Base-by-base conservation (phyloP, 495 filamentous ascomycete species). In the Pyrenopolyporus hunteri region DNA sequence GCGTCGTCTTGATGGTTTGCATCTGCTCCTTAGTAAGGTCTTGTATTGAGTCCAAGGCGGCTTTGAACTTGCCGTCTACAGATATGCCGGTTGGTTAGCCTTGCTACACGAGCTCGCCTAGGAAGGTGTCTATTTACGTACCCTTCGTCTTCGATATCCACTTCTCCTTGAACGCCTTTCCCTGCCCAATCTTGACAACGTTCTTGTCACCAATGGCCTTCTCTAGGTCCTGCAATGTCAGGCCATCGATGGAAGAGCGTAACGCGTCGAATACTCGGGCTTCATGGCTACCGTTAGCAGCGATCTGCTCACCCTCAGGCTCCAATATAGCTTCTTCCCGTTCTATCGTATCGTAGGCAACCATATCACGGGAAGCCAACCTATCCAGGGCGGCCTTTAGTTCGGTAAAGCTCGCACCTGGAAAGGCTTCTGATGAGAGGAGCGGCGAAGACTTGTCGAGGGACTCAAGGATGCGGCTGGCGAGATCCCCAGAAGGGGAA, bases 81-180 rank as follows among this genome's bases (percentile, higher is more conserved):
- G 62, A 56, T 1, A 29, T 17, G 37, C 20, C 28, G 0, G 9
- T 59, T 26, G 4, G 36, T 57, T 26, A 62, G 59, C 43, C 62
- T 60, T 22, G 62, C 44, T 28, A n/a, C 37, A 13, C 4, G 10
- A 22, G 26, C 23, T 14, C 14, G 2, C 8, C 1, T 31, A n/a
- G 4, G 29, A 48, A 14, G 8, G 26, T 22, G 16, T 17, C 28
- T 28, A 6, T 45, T 8, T 2, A 1, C 28, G 4, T 80, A 70
- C 89, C 88, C 68, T 87, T 87, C 56, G 89, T 92, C 77, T 94
- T 96, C 67, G 86, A 88, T 58, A 98, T 93, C 94, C 94, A 98
- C 69, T 91, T 92, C 69, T 89, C 87, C 81, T 92, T 97, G 79
- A 98, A 93, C 36, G 94, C 94, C 76, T 92, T 96, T 48, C 92